phyloP scores from a whole-genome alignment of 2,329 filamentous ascomycete species.

The Pyrenophora tritici-repentis region DNA sequence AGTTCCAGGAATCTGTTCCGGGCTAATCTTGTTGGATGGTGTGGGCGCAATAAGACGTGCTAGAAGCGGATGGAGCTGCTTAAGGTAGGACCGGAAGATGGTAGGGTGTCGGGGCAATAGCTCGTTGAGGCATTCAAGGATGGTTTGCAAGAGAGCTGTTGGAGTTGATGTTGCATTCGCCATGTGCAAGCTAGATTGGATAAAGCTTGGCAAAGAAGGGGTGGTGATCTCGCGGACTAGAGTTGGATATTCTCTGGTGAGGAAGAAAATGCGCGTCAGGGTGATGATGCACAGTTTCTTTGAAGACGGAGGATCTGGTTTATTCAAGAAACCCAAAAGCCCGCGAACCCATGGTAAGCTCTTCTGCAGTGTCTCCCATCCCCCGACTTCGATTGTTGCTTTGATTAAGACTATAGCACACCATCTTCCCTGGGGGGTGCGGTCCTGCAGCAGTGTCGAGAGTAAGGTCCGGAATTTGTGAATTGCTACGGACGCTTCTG shows the following conservation, averaged over 20 bases:
- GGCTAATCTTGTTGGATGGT: constrained; percentile 47
- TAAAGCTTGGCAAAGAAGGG: constrained; percentile 75
- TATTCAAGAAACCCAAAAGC: constrained; percentile 77
- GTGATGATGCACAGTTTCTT: constrained; percentile 79
- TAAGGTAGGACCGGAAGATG: constrained; percentile 76
- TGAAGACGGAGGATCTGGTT: constrained; percentile 73
- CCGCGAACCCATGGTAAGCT: constrained; percentile 76
- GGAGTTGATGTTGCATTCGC: constrained; percentile 29
- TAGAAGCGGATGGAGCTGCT: constrained; percentile 68
- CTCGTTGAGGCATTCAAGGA: constrained; percentile 72
- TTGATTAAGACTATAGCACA: constrained; percentile 80
- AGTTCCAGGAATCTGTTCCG: constrained; percentile 19
- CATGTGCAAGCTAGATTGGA: constrained; percentile 73
- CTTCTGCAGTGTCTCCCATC: constrained; percentile 78
- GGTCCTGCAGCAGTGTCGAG: constrained; percentile 77
- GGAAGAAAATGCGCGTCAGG: constrained; percentile 79
- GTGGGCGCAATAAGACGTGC: constrained; percentile 68
- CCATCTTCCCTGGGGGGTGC: constrained; percentile 74
- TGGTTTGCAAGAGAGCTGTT: constrained; percentile 62
- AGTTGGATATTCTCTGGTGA: constrained; percentile 81
- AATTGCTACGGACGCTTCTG: constrained; percentile 71
- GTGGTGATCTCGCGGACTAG: constrained; percentile 87
- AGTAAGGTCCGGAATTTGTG: constrained; percentile 83
- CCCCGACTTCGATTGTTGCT: constrained; percentile 78
- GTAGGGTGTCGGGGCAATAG: constrained; percentile 82